These are phyloP conservation scores for Schizonepeta tenuifolia DNA, from an alignment of 257 asterid species.

Conservation along the genomic window DNA sequence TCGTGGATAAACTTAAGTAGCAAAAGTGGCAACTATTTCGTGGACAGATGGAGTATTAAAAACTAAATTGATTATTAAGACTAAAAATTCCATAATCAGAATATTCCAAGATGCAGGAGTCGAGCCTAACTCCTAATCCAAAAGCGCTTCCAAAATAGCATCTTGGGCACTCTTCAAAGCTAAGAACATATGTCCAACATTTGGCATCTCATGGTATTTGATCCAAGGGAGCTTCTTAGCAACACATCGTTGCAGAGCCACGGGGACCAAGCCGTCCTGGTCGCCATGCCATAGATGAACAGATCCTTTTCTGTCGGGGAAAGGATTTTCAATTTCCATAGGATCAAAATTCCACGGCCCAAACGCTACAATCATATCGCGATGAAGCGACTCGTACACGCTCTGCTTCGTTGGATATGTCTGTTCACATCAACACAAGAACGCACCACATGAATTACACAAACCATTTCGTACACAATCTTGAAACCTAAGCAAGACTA, in stretches of 20 bases:
- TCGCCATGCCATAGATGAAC: slow-evolving; percentile 34
- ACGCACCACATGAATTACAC: background rate
- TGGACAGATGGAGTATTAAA: too few relatives aligned
- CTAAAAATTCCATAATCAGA: too few relatives aligned
- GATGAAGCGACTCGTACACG: slow-evolving; percentile 28
- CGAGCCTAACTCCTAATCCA: background rate
- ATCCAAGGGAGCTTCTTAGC: slow-evolving; percentile 32
- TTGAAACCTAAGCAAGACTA: background rate
- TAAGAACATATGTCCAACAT: slow-evolving; percentile 33
- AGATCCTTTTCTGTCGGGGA: background rate
- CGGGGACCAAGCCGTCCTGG: slow-evolving; percentile 25
- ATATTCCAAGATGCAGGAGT: background rate
- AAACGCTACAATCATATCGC: slow-evolving; percentile 26
- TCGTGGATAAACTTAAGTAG: too few relatives aligned
- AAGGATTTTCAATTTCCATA: slow-evolving; percentile 25
- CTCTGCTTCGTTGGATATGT: slow-evolving; percentile 20
- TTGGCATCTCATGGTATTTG: slow-evolving; percentile 27
- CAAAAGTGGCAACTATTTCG: too few relatives aligned
- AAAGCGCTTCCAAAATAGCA: slow-evolving; percentile 10
- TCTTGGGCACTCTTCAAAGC: slow-evolving; percentile 18
- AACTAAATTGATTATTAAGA: too few relatives aligned
- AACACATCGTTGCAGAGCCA: slow-evolving; percentile 24
- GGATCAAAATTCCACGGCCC: slow-evolving; percentile 32
- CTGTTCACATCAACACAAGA: background rate
- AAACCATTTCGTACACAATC: background rate